A percentile compares a stretch with the other conserved stretches of the same genome.
These are phyloP conservation scores for Gracilaria caudata DNA, from an alignment of 23 red algal genomes.

Conservation along the genomic window DNA sequence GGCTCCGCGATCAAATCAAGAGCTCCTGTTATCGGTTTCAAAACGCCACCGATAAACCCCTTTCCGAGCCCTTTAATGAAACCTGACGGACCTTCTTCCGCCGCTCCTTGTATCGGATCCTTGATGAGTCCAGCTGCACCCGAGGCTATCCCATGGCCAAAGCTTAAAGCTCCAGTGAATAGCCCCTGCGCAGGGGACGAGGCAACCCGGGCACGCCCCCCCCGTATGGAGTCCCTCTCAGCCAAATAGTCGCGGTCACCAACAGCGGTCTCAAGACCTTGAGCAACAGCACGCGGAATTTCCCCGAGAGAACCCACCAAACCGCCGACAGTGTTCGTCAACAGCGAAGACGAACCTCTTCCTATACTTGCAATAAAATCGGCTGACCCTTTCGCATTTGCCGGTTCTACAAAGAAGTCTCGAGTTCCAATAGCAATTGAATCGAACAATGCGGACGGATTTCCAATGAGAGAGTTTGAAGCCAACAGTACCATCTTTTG, in stretches of 20 bases:
- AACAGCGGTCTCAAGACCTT: conserved; percentile 88
- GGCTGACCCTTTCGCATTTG: conserved; percentile 76
- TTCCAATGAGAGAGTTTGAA: conserved; percentile 81
- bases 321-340: conserved; percentile 87
- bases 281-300: conserved; percentile 85
- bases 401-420: conserved; percentile 96
- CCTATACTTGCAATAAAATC: conserved; percentile 92
- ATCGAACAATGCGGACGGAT: conserved; percentile 89
- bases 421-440: conserved; percentile 92
- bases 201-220: conserved; percentile 47
- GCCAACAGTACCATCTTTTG: conserved; percentile 89
- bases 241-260: conserved; percentile 87
- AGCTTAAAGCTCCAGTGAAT: conserved; percentile 77
- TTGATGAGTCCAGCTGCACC: conserved; percentile 78
- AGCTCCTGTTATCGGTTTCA: conserved; percentile 88
- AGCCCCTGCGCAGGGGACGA: conserved; percentile 85
- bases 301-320: conserved; percentile 82
- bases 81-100: conserved; percentile 74
- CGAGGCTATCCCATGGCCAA: conserved; percentile 89
- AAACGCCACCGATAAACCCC: conserved; percentile 77
- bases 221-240: conserved; percentile 83
- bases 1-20: conserved; percentile 91
- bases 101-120: conserved; percentile 88
- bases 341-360: conserved; percentile 82
- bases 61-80: conserved; percentile 83